Conservation (phyloP, 495 filamentous ascomycete genomes). For the Peziza echinospora region DNA sequence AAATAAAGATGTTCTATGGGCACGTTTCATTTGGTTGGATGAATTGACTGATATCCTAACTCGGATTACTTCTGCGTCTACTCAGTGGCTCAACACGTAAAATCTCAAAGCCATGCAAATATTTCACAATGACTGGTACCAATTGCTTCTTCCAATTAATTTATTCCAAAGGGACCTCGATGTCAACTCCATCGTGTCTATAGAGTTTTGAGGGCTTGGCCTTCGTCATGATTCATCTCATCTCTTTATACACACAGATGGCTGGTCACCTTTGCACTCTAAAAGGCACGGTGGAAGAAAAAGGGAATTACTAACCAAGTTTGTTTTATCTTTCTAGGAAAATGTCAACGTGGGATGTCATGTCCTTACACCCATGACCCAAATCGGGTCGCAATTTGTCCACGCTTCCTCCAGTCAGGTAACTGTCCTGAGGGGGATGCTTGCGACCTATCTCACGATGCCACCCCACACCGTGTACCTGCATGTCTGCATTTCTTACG, state of each 20-base stretch:
- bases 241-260: no score
- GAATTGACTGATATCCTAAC: no score
- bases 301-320: slow-evolving; percentile 16
- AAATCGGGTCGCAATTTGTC: slow-evolving; percentile 78
- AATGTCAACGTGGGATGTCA: slow-evolving; percentile 20
- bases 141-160: slow-evolving; percentile 16
- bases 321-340: slow-evolving; percentile 11
- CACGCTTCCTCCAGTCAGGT: slow-evolving; percentile 58
- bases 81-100: slow-evolving; percentile 24
- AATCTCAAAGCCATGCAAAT: slow-evolving; percentile 60
- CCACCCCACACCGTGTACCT: slow-evolving; percentile 65
- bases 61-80: no score
- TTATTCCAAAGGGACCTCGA: neutral
- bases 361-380: slow-evolving; percentile 76
- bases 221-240: no score
- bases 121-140: slow-evolving; percentile 85
- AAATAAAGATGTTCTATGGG: no score
- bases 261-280: no score
- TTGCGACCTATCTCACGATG: slow-evolving; percentile 87
- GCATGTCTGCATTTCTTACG: slow-evolving; percentile 76
- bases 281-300: slow-evolving; percentile 6
- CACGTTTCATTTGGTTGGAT: no score
- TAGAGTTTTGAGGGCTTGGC: slow-evolving; percentile 1
- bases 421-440: slow-evolving; percentile 55
- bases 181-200: slow-evolving; percentile 1